phyloP scores from a whole-genome alignment of 345 rosid genomes.

The Gynandropsis gynandra region DNA sequence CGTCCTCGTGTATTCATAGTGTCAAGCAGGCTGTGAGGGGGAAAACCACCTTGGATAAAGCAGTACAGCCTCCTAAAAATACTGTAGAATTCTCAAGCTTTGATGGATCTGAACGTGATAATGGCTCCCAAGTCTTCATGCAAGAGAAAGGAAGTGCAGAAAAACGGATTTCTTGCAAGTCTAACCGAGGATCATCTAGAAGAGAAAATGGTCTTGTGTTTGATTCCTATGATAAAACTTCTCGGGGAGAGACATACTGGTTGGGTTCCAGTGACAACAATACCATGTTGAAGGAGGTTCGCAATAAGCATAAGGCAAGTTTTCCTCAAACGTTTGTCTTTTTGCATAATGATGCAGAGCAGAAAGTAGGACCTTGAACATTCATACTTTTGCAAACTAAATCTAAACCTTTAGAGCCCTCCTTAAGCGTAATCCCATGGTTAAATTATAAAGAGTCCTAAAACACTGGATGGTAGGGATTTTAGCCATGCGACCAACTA shows the following conservation, averaged over 20 bases:
- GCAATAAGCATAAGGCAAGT: constrained; percentile 40
- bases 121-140: constrained; percentile 32
- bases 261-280: constrained; percentile 18
- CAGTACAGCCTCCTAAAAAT: constrained; percentile 21
- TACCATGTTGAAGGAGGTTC: constrained; percentile 25
- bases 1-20: constrained; percentile 29
- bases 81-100: constrained; percentile 20
- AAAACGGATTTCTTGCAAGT: constrained; percentile 30
- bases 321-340: not conserved
- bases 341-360: not conserved
- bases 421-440: no score
- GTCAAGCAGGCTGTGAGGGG: constrained; percentile 28
- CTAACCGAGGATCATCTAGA: constrained; percentile 40
- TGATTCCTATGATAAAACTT: constrained; percentile 32
- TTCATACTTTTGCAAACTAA: no score
- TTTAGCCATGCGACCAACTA: no score
- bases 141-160: constrained; percentile 40
- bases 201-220: constrained; percentile 28
- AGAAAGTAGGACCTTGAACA: not conserved
- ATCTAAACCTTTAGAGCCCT: no score
- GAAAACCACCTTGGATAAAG: constrained; percentile 24
- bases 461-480: no score
- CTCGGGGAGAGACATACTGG: constrained; percentile 21
- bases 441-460: no score
- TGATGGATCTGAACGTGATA: constrained; percentile 34